Percentiles rank a stretch among this genome's conserved stretches.
Conservation (phyloP, 2,329 filamentous ascomycete genomes). For the Penicillium crustosum region DNA sequence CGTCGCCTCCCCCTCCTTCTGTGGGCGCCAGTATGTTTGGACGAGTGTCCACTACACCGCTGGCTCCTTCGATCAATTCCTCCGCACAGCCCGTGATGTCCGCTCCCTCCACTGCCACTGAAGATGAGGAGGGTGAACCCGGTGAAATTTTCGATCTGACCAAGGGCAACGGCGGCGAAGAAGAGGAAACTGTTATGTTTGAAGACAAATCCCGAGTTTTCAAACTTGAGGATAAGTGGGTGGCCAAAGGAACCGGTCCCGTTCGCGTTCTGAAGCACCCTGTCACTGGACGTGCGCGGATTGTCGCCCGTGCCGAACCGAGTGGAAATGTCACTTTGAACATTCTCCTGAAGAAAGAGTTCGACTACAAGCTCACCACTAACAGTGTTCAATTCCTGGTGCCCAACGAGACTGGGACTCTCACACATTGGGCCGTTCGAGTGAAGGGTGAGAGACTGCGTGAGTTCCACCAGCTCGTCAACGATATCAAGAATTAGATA, state of each 20-base stretch:
- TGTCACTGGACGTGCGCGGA: constrained; percentile 62
- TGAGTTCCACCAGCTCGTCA: constrained; percentile 14
- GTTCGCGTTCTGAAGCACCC: constrained; percentile 74
- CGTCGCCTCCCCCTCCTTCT: constrained; percentile 20
- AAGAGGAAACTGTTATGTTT: constrained; percentile 68
- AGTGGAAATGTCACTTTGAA: constrained; percentile 74
- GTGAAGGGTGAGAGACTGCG: constrained; percentile 52
- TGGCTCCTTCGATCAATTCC: background rate
- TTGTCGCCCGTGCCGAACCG: constrained; percentile 73
- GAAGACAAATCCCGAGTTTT: constrained; percentile 70
- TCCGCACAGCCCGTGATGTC: constrained; percentile 16
- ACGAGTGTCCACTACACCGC: constrained; percentile 25
- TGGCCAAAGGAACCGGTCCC: constrained; percentile 68
- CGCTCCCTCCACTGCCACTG: constrained; percentile 32
- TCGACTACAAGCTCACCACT: constrained; percentile 60
- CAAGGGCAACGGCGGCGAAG: constrained; percentile 65
- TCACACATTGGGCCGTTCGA: constrained; percentile 71
- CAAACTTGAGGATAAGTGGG: constrained; percentile 63
- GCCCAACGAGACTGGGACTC: constrained; percentile 57
- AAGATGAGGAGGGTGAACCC: constrained; percentile 42
- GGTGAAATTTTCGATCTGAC: constrained; percentile 65
- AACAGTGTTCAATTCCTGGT: constrained; percentile 48
- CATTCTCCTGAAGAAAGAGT: constrained; percentile 60
- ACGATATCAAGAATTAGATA: constrained; percentile 23
- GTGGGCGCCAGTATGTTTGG: constrained; percentile 39